Conservation (phyloP, 2,329 filamentous ascomycete genomes). For the Arthroderma sp. region DNA sequence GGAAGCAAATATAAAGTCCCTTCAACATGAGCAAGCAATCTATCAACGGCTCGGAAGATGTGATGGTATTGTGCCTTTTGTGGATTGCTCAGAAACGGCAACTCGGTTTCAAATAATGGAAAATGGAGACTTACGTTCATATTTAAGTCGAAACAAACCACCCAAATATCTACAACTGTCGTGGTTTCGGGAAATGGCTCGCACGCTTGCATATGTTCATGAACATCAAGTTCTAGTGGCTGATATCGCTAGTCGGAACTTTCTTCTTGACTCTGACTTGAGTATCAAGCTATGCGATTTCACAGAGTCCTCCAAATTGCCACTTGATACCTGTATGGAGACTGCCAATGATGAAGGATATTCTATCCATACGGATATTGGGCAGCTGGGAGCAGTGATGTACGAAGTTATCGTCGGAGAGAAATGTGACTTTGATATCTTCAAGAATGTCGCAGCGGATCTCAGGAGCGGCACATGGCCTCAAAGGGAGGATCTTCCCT, state of each 20-base stretch:
- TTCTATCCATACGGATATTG: constrained; percentile 19
- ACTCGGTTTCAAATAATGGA: constrained; percentile 13
- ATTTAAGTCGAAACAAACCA: constrained; percentile 11
- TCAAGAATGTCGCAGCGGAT: constrained; percentile 8
- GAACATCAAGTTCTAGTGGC: not conserved
- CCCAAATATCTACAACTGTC: constrained; percentile 13
- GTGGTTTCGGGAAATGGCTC: constrained; percentile 11
- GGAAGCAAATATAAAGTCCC: not conserved
- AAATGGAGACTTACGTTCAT: constrained; percentile 17
- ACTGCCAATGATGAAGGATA: constrained; percentile 17
- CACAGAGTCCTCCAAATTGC: not conserved
- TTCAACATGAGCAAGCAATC: constrained; percentile 4
- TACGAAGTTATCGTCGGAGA: constrained; percentile 17
- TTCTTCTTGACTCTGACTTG: constrained; percentile 15
- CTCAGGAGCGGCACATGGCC: constrained; percentile 10
- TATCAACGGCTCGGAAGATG: constrained; percentile 3
- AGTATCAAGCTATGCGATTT: constrained; percentile 1
- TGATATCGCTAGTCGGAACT: constrained; percentile 12
- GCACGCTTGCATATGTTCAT: constrained; percentile 2
- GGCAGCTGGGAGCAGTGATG: constrained; percentile 19
- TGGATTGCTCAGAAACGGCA: not conserved
- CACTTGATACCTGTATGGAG: constrained; percentile 14
- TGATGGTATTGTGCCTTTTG: constrained; percentile 5
- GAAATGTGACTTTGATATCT: constrained; percentile 16
- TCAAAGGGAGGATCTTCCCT: constrained; percentile 13